Conservation (phyloP, 176 grass and related monocot genomes). For the Oryza punctata region DNA sequence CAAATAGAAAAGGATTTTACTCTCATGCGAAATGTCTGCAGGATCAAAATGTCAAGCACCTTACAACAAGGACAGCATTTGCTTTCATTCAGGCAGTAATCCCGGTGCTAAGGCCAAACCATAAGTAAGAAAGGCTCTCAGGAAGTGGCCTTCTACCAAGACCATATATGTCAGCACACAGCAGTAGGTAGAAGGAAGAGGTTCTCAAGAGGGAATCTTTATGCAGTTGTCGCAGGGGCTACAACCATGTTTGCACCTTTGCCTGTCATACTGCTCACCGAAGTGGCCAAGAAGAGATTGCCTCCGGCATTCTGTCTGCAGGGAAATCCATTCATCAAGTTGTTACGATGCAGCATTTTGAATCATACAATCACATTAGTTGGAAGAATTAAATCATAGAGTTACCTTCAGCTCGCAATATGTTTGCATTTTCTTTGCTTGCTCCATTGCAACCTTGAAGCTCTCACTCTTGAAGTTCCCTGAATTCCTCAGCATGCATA, state of each 20-base stretch:
- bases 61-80: neutral
- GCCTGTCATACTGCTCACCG: slow-evolving; percentile 62
- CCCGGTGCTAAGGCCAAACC: neutral
- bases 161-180: neutral
- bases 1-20: neutral
- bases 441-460: slow-evolving; percentile 77
- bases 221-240: slow-evolving; percentile 89
- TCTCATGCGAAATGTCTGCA: neutral
- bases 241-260: slow-evolving; percentile 63
- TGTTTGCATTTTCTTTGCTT: slow-evolving; percentile 91
- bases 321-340: neutral
- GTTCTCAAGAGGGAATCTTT: slow-evolving; percentile 45
- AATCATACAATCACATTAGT: neutral
- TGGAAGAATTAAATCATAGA: neutral
- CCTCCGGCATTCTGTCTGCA: slow-evolving; percentile 80
- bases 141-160: neutral
- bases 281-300: slow-evolving; percentile 79
- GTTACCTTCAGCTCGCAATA: slow-evolving; percentile 94
- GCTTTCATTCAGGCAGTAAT: neutral
- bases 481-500: slow-evolving; percentile 77
- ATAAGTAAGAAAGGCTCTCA: neutral
- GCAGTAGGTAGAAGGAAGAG: neutral
- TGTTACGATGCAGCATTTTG: neutral
- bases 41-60: neutral
- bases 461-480: slow-evolving; percentile 55